Evolutionary conservation across 176 grass and related monocot species (phyloP).

Genomic region (Thalia dealbata): DNA sequence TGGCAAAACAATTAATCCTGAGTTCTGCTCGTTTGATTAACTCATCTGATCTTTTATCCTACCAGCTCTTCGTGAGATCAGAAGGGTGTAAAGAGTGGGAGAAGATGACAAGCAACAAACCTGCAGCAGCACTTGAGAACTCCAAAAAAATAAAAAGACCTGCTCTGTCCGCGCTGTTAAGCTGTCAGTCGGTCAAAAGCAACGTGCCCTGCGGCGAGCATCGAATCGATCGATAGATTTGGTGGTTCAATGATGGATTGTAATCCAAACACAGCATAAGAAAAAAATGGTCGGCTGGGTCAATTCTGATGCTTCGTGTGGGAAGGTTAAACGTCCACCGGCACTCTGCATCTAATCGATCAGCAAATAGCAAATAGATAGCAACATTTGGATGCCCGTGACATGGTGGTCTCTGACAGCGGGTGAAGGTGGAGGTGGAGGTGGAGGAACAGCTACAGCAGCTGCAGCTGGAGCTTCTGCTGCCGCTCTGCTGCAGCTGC

Average conservation of each 20-base stretch:
- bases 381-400: neutral
- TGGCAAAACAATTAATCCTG: no score
- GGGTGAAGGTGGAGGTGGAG: no score
- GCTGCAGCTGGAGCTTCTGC: no score
- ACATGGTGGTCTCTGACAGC: conserved; percentile 2
- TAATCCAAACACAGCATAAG: neutral
- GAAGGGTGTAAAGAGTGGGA: neutral
- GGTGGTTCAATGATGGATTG: neutral
- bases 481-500: no score
- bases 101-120: neutral
- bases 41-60: no score
- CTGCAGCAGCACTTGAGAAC: neutral
- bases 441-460: no score
- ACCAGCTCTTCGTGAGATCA: no score
- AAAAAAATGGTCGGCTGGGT: neutral
- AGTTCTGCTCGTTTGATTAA: no score
- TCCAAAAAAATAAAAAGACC: no score
- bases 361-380: neutral
- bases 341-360: neutral
- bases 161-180: neutral
- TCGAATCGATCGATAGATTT: neutral
- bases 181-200: neutral
- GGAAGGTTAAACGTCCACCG: neutral
- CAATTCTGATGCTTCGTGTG: no score
- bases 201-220: neutral